phyloP scores from a whole-genome alignment of 805 yeast species.

The Saccharomycopsis olivae region DNA sequence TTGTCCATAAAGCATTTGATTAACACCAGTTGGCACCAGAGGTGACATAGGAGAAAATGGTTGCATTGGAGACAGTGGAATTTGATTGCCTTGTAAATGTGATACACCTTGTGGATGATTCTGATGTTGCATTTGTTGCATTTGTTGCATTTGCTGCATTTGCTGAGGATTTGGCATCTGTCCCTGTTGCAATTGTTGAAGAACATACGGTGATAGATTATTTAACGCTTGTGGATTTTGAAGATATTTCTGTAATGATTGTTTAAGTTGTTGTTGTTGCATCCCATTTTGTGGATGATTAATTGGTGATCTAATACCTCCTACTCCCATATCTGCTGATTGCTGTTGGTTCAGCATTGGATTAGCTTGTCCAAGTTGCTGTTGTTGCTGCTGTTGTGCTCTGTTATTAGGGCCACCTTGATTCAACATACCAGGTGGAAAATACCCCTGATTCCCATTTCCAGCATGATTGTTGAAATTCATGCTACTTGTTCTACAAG shows the following conservation, averaged over 20 bases:
- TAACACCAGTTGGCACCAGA: background rate
- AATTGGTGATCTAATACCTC: no score
- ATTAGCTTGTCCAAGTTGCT: background rate
- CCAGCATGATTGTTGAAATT: no score
- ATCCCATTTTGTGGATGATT: background rate
- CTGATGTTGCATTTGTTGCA: background rate
- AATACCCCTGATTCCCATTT: no score
- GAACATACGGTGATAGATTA: background rate
- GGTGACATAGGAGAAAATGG: background rate
- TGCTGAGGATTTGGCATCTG: background rate
- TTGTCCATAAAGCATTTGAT: background rate
- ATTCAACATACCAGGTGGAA: no score
- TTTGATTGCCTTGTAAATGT: background rate
- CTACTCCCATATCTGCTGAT: no score
- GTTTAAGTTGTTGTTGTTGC: background rate
- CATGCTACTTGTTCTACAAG: no score
- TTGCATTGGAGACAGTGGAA: background rate
- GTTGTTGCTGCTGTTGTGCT: slow-evolving; percentile 22
- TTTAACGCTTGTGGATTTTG: background rate
- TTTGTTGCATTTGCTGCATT: background rate
- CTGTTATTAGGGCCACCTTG: no score
- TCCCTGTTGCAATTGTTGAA: slow-evolving; percentile 1
- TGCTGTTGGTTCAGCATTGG: no score
- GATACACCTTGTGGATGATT: background rate
- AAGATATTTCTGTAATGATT: background rate